Evolutionary conservation across 768 basidiomycete genomes (phyloP), one percentile per base, ranked within the genome.

Genomic region (Kockovaella imperatae): DNA sequence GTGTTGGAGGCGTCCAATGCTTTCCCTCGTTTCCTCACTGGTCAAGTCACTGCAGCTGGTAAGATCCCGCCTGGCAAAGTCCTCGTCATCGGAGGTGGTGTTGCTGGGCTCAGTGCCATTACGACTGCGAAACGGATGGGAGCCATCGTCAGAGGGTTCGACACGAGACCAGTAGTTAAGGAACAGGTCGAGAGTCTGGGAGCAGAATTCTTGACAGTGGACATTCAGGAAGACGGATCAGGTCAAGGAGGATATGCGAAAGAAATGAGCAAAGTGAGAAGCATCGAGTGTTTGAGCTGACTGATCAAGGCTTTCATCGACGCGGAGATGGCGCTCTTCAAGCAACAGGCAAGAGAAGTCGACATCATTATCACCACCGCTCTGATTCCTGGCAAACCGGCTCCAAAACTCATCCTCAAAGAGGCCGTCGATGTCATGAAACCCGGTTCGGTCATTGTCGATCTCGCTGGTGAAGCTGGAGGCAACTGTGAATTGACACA

Each of bases 371-470:
- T 89, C 56, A 89, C 87, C 32, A 89, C 87, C 49, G 65, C 52
- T 10, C 38, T 55, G 24, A 44, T 61, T 23, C 53, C 87, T 21
- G 87, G 87, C 10, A 82, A 79, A 75, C 85, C 84, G 7, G 87
- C 87, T 2, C 87, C 87, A 0, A 89, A 82, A 65, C 68, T 90
- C 35, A 87, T 90, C 62, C 85, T 82, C 4, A 76, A 81, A 53
- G 83, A 86, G 75, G 88, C 89, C 84, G 77, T 90, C 13, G 79
- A 81, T 32, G 83, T 81, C n/a, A 88, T 90, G 87, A 88, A 85
- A 59, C 86, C 58, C 14, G 87, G 87, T 21, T 89, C 87, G 4
- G 81, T 90, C 24, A 79, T 90, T 44, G 87, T 89, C 23, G 87
- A 90, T 68, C 67, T 86, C 50, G 87, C 87, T 31, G 83, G 86